Base-by-base conservation (phyloP, 2,329 filamentous ascomycete species). In the Hypoxylon sp. region DNA sequence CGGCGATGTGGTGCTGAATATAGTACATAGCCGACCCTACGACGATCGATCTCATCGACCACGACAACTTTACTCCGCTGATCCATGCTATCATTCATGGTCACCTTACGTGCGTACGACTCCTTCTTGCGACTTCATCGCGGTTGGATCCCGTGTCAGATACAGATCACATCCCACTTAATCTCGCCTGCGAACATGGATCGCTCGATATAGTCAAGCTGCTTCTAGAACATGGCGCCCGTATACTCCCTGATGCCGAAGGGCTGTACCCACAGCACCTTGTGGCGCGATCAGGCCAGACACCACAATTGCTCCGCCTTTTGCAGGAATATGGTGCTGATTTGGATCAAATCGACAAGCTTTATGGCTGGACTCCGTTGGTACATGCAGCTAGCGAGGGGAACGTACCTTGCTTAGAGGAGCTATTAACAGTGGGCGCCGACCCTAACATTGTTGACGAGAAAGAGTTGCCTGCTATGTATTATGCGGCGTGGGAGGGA, bases 401-500 rank as follows among this genome's bases (percentile, higher is more conserved):
- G 15, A 95, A 96, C 67, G 88, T 97, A 1, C 86, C 89, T 17
- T 97, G 92, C 66, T 77, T 99, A 31, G 83, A 91, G 61, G 89
- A 87, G 1, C 78, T 99, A 3, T 78, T 99, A 7, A 84, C 91
- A 43, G 84, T 89, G 57, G 88, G 89, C 5, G 92, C 88, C 3
- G 84, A 95, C 63, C 82, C 88, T 1, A 87, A 86, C 59, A 89
- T 91, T 45, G 75, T 90, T 31, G 94, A 99, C 67, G 94, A 99
- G 73, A 99, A 97, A 68, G 88, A 86, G 11, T 80, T 97, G 3
- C 91, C 92, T 2, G 92, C 94, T 19, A 91, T 97, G 86, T 99
- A 99, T 72, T 99, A 99, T 71, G 94, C 94, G 9, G 93, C 91
- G 0, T 99, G 94, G 94, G 94, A 99, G 74, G 94, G 94, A 0